These are phyloP conservation scores for Kentomonas sorsogonicus DNA, from an alignment of 208 protist species.

Conservation along the genomic window DNA sequence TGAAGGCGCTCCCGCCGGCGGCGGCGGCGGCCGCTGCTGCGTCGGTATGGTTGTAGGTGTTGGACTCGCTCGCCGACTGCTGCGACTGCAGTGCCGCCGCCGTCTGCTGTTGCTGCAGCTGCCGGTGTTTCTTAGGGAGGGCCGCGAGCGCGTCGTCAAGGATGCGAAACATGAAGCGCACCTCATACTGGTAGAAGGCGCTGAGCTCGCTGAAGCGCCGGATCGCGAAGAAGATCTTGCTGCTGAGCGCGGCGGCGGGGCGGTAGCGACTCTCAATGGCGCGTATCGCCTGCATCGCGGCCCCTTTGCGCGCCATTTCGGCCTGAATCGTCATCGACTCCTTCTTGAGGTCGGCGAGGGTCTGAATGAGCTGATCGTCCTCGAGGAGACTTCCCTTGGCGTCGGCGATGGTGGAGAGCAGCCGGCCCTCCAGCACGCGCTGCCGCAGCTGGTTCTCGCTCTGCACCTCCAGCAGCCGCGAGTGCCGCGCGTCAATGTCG, in stretches of 20 bases:
- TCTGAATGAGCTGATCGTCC: conserved; percentile 94
- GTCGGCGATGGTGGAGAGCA: conserved; percentile 92
- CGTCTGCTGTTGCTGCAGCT: no score
- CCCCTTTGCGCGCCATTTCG: conserved; percentile 90
- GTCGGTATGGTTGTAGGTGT: not conserved
- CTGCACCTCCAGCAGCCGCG: conserved; percentile 91
- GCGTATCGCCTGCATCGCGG: conserved; percentile 86
- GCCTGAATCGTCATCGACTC: conserved; percentile 86
- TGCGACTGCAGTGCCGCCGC: no score
- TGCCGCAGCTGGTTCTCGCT: conserved; percentile 94
- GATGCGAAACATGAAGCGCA: conserved; percentile 94
- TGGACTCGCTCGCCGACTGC: no score
- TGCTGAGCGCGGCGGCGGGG: conserved; percentile 88
- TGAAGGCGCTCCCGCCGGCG: not conserved
- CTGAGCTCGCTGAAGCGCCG: conserved; percentile 91
- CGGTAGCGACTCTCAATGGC: conserved; percentile 85
- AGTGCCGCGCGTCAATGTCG: conserved; percentile 92
- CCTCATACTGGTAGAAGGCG: conserved; percentile 96
- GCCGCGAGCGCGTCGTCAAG: conserved; percentile 77
- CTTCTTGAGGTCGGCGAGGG: conserved; percentile 93
- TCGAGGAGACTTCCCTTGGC: conserved; percentile 96
- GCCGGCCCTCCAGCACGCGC: conserved; percentile 93
- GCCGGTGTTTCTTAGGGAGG: conserved; percentile 34
- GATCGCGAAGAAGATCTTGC: conserved; percentile 95
- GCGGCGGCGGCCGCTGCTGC: not conserved